A percentile compares a stretch with the other conserved stretches of the same genome.
Evolutionary conservation across 805 yeast species (phyloP).

Genomic region (Candida suzukii): DNA sequence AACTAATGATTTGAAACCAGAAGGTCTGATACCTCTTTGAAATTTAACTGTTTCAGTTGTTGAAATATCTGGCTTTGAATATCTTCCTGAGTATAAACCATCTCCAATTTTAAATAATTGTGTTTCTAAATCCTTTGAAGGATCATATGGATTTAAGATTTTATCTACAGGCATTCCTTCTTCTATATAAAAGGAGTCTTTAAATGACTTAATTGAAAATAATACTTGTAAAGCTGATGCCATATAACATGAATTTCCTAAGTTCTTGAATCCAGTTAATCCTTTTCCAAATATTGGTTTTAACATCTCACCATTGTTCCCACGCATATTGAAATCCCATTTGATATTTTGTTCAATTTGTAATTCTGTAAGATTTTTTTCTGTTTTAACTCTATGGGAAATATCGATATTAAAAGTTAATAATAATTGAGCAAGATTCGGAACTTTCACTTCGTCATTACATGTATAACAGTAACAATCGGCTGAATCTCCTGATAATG

Average conservation of each 20-base stretch:
- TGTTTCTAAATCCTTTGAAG: conserved; percentile 58
- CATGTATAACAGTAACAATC: conserved; percentile 88
- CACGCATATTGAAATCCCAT: conserved; percentile 86
- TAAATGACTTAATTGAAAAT: conserved; percentile 36
- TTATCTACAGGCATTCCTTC: conserved; percentile 28
- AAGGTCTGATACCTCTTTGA: conserved; percentile 74
- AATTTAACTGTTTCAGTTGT: conserved; percentile 38
- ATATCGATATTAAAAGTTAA: conserved; percentile 63
- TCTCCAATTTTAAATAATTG: conserved; percentile 77
- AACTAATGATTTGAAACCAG: conserved; percentile 64
- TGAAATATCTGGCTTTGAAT: conserved; percentile 49
- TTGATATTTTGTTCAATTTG: conserved; percentile 89
- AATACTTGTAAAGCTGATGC: conserved; percentile 75
- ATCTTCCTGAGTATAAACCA: conserved; percentile 71
- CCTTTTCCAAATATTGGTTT: conserved; percentile 67
- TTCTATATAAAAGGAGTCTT: conserved; percentile 30
- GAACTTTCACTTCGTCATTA: conserved; percentile 82
- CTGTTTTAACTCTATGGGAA: conserved; percentile 56
- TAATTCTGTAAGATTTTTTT: conserved; percentile 79
- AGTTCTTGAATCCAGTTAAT: conserved; percentile 77
- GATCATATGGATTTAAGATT: conserved; percentile 33
- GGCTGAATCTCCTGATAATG: conserved; percentile 69
- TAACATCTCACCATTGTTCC: conserved; percentile 59
- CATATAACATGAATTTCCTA: conserved; percentile 91
- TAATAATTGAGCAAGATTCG: conserved; percentile 41